Conservation (phyloP, 257 asterid genomes). For the Nyctanthes arbortristis region DNA sequence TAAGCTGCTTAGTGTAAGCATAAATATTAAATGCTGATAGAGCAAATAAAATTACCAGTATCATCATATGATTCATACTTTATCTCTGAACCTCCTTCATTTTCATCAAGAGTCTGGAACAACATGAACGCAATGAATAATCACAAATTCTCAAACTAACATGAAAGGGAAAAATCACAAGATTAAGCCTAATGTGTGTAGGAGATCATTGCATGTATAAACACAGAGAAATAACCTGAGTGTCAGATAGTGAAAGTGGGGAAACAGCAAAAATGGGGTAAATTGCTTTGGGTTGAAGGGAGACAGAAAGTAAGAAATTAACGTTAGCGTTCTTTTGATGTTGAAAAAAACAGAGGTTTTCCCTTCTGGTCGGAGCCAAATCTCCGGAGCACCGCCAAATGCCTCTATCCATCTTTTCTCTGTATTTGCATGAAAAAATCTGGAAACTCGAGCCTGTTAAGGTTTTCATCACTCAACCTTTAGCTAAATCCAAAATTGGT, state of each 20-base stretch:
- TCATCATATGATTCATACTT: too few relatives aligned
- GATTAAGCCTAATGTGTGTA: too few relatives aligned
- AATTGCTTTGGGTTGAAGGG: background rate
- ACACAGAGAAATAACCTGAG: background rate
- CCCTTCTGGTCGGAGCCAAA: background rate
- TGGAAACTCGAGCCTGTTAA: background rate
- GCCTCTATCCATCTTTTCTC: background rate
- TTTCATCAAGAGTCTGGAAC: slow-evolving; percentile 45
- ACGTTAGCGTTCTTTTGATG: background rate
- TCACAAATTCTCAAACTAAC: background rate
- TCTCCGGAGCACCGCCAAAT: background rate
- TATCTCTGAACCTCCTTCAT: slow-evolving; percentile 34
- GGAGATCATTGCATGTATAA: too few relatives aligned
- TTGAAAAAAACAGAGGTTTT: background rate
- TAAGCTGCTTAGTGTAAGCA: too few relatives aligned
- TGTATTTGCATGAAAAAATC: background rate
- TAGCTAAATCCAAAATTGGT: background rate
- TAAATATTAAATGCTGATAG: too few relatives aligned
- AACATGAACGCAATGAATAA: background rate
- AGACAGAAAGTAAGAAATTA: background rate
- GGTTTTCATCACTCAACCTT: background rate
- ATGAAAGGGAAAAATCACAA: background rate
- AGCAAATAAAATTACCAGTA: slow-evolving; percentile 35
- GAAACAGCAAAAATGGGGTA: background rate
- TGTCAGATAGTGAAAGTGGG: background rate